Evolutionary conservation across 352 stramenopile genomes (phyloP), one percentile per base, ranked within the genome.

Genomic region (Phytophthora cajani): DNA sequence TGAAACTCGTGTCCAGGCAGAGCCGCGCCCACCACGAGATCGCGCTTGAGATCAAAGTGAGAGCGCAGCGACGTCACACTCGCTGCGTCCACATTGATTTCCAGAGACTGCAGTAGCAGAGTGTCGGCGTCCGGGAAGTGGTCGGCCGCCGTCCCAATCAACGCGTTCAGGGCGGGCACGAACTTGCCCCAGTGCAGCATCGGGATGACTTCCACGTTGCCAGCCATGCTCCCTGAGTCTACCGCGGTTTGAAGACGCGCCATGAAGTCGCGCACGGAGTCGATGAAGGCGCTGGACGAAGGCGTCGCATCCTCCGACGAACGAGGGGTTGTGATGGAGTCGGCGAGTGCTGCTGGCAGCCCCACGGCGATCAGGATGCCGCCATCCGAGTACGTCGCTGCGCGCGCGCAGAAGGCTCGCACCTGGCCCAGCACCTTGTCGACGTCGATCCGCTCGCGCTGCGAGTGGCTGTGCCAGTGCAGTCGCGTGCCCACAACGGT

Each of bases 121-220:
- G 80, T 78, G 12, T 73, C 71, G 11, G 79, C 71, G 27, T 66
- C 30, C 1, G 81, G 85, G 64, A 91, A 92, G 62, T 59, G 58
- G n/a, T 81, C 82, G 4, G 81, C 72, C 2, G 93, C 85, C n/a
- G 85, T 92, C 2, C 63, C 67, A 2, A 98, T 70, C 36, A 99
- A 81, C 23, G 96, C 95, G 75, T 99, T 99, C 19, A 99, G 73
- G 12, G 96, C 96, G n/a, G 96, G 94, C 38, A 98, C 85, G 63
- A 99, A 99, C 59, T 91, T 88, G 19, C 94, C 96, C 97, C 97
- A 99, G 49, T 97, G 89, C 51, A 92, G 88, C 40, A 99, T 91
- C 16, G 93, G 85, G n/a, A 99, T 71, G 38, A 99, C 75, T 52
- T 84, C 58, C 17, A 97, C 73, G 14, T 74, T 76, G 7, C 54